Base-by-base conservation (phyloP, 78 protist genomes). In the Dictyostelium capitatum region DNA sequence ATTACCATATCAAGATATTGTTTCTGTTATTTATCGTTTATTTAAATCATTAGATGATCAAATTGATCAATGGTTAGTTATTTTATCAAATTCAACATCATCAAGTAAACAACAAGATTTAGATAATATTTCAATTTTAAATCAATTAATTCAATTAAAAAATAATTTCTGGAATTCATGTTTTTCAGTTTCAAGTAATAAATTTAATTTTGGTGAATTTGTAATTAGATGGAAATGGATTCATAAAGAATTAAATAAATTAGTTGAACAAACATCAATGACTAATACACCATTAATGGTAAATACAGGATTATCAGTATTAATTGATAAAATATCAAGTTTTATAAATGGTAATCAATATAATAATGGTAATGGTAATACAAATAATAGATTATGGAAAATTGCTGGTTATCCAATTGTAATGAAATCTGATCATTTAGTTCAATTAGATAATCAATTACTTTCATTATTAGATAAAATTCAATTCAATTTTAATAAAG, bases 171-270 rank as follows among this genome's bases (percentile, higher is more conserved):
- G 82, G 81, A 43, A 37, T 32, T 53, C 73, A 56, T 51, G 69
- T 28, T 67, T 75, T 23, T n/a, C 56, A 19, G 6, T 75, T 25
- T 20, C 57, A 50, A n/a, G 47, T 6, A 10, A 6, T 82, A 67
- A 83, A 64, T 87, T 87, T 37, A 48, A 46, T 30, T 19, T 77
- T 7, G 83, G 84, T 77, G 85, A 87, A 64, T 87, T 87, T 65
- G 65, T 77, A 20, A 77, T 87, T 77, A 37, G 93, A 20, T 87
- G 93, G 93, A 74, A 43, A 59, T 87, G 93, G 93, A 85, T 85
- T n/a, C 20, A 47, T 25, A 85, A 85, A 51, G 92, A 85, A 17
- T 7, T 85, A 0, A 57, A 51, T 9, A 46, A 46, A 46, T 47
- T 73, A 23, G 23, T 37, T 12, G 9, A 19, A 3, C 19, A 1